Base-by-base conservation (phyloP, 257 asterid species). In the Primulina eburnea region DNA sequence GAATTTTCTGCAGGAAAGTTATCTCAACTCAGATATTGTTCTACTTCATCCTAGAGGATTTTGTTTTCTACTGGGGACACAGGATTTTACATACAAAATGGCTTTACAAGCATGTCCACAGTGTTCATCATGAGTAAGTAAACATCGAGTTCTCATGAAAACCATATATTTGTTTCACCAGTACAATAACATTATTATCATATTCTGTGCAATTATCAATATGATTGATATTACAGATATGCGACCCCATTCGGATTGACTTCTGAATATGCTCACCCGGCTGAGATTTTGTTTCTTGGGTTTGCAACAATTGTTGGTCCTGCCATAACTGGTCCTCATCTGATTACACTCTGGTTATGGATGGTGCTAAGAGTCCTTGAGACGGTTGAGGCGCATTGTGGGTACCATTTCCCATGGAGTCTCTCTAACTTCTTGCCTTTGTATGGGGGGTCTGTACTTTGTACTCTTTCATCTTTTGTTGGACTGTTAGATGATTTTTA, bases 241-340 rank as follows among this genome's bases (percentile, higher is more conserved):
- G 99, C 99, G 74, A 93, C 97, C 18, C 99, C 99, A 30, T 93
- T 93, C 87, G 99, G 99, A 71, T 75, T 93, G 90, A 93, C 99
- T 35, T 93, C 99, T 72, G 99, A 93, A 84, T 93, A 93, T 81
- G 99, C 99, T 33, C 99, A 93, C 83, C 96, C 97, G 65, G 97
- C 95, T 75, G 99, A 93, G 85, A 93, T 93, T 77, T 72, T 93
- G 76, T 93, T 93, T 76, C 97, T 90, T 76, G 97, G 99, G 53
- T 93, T 93, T 81, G 97, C 99, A 63, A 93, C 99, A 7, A 93
- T 93, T 60, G 72, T 89, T 69, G 98, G 98, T 72, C 98, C 98
- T 63, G 96, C 97, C 75, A 87, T 93, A 77, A 93, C 98, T 64
- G 97, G 97, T 34, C 99, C 99, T 62, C 99, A 93, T 86, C 77